Evolutionary conservation across 2,329 filamentous ascomycete species (phyloP), one percentile per base, ranked within the genome.

Genomic region (Beauveria asiatica): DNA sequence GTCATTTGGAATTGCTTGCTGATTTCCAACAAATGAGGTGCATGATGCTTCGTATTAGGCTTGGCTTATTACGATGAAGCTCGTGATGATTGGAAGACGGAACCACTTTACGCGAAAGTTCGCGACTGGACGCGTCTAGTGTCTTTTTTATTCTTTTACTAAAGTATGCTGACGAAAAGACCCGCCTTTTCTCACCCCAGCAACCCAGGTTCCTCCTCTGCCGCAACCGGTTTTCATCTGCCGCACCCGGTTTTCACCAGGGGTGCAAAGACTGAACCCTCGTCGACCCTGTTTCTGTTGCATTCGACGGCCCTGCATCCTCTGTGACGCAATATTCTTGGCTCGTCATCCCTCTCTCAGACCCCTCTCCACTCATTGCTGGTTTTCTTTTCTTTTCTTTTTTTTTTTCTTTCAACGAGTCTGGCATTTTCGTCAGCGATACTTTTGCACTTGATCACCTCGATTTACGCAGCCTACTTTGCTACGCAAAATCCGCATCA

Each of bases 71-170:
- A 37, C 5, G 6, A 37, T 37, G 2, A 13, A 37, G 33, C 33
- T 37, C 33, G 33, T 37, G 33, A 16, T 37, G 11, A 37, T 37
- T 37, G 33, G 33, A 37, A 37, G 33, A 37, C 33, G 33, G 33
- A 57, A 57, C 37, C 51, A 64, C 58, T 62, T 56, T 57, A 62
- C 63, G 59, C 63, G 63, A 64, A 64, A 46, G 21, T 25, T 25
- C 63, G 56, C 63, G 62, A 61, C 52, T 8, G 51, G 25, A 62
- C 63, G 63, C 63, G 60, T 57, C 27, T 27, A n/a, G 42, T n/a
- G n/a, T n/a, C n/a, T n/a, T n/a, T n/a, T n/a, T n/a, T n/a, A n/a
- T n/a, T n/a, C n/a, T n/a, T n/a, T n/a, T n/a, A n/a, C n/a, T n/a
- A n/a, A n/a, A n/a, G n/a, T 19, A 23, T 45, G 57, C 59, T 25